Evolutionary conservation across 257 asterid species (phyloP).

Genomic region (Ajuga chamaepitys): DNA sequence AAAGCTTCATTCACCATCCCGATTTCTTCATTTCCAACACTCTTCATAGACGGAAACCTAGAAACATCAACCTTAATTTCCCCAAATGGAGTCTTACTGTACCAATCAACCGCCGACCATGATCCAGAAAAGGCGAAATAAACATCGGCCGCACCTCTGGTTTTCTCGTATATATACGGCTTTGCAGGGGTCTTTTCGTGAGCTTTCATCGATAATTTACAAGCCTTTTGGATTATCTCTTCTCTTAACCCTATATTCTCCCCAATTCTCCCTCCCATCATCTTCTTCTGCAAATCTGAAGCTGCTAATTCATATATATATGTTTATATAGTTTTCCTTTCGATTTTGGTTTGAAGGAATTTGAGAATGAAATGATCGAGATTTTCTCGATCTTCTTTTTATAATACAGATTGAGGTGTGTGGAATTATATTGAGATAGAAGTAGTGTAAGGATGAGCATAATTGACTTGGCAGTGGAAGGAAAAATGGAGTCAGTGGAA

Average conservation of each 20-base stretch:
- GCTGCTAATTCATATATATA: neutral
- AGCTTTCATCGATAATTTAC: conserved; percentile 59
- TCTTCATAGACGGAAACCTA: conserved; percentile 51
- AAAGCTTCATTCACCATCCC: conserved; percentile 67
- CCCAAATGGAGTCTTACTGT: conserved; percentile 45
- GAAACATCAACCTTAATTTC: conserved; percentile 37
- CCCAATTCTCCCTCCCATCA: conserved; percentile 45
- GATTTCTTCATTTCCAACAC: conserved; percentile 49
- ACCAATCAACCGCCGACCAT: conserved; percentile 61
- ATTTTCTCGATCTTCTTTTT: neutral
- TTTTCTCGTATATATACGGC: conserved; percentile 46
- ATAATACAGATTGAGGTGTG: neutral
- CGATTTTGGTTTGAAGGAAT: too few relatives aligned
- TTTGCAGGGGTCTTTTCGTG: conserved; percentile 43
- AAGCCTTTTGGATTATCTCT: conserved; percentile 56
- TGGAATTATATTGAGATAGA: neutral
- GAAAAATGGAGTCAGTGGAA: neutral
- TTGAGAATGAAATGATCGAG: too few relatives aligned
- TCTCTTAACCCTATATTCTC: conserved; percentile 42
- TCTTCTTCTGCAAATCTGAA: conserved; percentile 2
- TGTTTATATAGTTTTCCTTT: too few relatives aligned
- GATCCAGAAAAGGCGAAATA: conserved; percentile 67
- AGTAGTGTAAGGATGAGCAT: neutral
- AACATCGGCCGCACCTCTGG: conserved; percentile 34
- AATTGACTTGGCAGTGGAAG: conserved; percentile 7